Percentiles rank a stretch among this genome's conserved stretches.
phyloP scores from a whole-genome alignment of 306 rosid genomes.

The Gillenia trifoliata region DNA sequence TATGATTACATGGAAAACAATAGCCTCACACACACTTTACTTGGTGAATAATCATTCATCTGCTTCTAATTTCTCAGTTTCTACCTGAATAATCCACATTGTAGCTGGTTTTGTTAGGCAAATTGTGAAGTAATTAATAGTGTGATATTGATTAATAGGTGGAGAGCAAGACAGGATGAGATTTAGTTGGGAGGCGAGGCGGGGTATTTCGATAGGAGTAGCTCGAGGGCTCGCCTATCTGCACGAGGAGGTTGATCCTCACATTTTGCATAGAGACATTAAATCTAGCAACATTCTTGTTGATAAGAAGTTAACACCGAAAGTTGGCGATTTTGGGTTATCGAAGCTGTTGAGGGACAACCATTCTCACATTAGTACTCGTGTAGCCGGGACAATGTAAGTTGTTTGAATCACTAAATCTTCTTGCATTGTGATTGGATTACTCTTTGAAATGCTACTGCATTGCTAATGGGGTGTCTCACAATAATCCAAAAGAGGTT shows the following conservation, averaged over 20 bases:
- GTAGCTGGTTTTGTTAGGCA: neutral
- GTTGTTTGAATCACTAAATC: slow-evolving; percentile 19
- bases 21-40: slow-evolving; percentile 57
- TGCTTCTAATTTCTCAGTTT: neutral
- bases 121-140: neutral
- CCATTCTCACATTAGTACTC: slow-evolving; percentile 69
- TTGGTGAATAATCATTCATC: slow-evolving; percentile 38
- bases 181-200: slow-evolving; percentile 66
- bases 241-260: slow-evolving; percentile 67
- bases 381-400: slow-evolving; percentile 96
- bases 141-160: slow-evolving; percentile 43
- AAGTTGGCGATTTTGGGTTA: slow-evolving; percentile 80
- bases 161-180: slow-evolving; percentile 46
- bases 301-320: slow-evolving; percentile 54
- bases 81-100: neutral
- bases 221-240: slow-evolving; percentile 75
- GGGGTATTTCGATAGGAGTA: slow-evolving; percentile 55
- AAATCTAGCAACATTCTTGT: slow-evolving; percentile 84
- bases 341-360: slow-evolving; percentile 62
- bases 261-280: slow-evolving; percentile 83
- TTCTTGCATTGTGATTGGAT: neutral
- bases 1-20: slow-evolving; percentile 90
- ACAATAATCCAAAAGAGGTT: slow-evolving; percentile 51
- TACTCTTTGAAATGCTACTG: slow-evolving; percentile 4
- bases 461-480: slow-evolving; percentile 34